Evolutionary conservation across 2,329 filamentous ascomycete genomes (phyloP), one percentile per base, ranked within the genome.

Genomic region (Aureobasidium uvarum): DNA sequence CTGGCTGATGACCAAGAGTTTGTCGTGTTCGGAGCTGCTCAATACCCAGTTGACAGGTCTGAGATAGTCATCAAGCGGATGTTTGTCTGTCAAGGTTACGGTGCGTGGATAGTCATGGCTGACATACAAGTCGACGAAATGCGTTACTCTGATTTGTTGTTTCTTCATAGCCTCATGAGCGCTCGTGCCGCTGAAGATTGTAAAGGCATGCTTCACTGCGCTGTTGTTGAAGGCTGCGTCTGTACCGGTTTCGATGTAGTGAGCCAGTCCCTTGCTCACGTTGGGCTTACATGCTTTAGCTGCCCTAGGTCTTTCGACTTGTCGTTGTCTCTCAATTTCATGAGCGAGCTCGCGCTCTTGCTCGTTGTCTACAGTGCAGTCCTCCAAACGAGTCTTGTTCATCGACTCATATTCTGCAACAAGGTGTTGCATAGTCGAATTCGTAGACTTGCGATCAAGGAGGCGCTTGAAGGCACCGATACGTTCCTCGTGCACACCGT

Each of bases 271-370:
- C 0, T 64, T 13, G 60, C 86, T 80, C 0, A 86, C 13, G 18
- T 39, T 18, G 38, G 13, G 38, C 38, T 39, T 39, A 16, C 38
- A 39, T 39, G 38, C 38, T 18, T 39, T 39, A 14, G 38, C 38
- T 39, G 38, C 0, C 69, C 45, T 1, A 77, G 85, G 83, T 1
- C 77, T 77, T 68, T 89, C 77, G 0, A 85, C 69, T 56, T 89
- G 76, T 0, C 80, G 76, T 69, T 91, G 85, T 31, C 82, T 75
- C 68, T 91, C 85, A 0, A 84, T 80, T 67, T 92, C 88, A 0
- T 85, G 86, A 0, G 85, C 79, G 0, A 91, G 76, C 67, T 91
- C 89, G 0, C 88, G 80, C 71, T 91, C 88, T 68, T 91, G 86
- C 66, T 91, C 89, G 69, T 90, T 86, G 2, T 84, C 76, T 0